These are phyloP conservation scores for Tolypocladium tundrense DNA, from an alignment of 2,329 filamentous ascomycete genomes.

Conservation along the genomic window DNA sequence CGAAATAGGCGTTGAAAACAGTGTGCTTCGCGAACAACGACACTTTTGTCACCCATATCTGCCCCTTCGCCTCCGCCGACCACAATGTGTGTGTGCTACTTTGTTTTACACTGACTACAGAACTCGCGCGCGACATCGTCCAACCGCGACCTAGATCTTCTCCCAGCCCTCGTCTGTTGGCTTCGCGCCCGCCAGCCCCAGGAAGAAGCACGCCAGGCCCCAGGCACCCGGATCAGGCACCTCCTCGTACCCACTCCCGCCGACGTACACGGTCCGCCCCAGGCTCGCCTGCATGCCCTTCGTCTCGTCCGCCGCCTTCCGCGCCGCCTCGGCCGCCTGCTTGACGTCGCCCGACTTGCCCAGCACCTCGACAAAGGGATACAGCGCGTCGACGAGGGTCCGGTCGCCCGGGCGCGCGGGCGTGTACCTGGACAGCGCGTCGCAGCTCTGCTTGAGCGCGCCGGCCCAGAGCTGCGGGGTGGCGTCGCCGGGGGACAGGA, in stretches of 20 bases:
- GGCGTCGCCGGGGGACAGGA: constrained; percentile 27
- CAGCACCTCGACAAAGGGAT: constrained; percentile 74
- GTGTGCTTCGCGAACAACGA: constrained; percentile 3
- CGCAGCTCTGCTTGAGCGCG: constrained; percentile 61
- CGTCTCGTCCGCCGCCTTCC: constrained; percentile 68
- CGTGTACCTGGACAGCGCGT: constrained; percentile 71
- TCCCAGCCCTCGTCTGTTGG: not conserved
- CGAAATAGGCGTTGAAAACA: constrained; percentile 29
- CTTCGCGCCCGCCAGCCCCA: constrained; percentile 54
- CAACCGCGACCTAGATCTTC: not conserved
- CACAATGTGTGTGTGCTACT: not conserved
- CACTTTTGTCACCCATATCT: constrained; percentile 6
- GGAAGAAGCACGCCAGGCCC: constrained; percentile 69
- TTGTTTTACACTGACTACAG: not conserved
- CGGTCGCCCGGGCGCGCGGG: constrained; percentile 82
- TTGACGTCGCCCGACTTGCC: constrained; percentile 53
- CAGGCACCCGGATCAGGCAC: constrained; percentile 59
- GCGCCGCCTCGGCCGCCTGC: constrained; percentile 65
- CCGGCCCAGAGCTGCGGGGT: constrained; percentile 40
- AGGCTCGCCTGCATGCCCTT: constrained; percentile 88
- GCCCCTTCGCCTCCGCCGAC: not conserved
- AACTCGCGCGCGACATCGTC: not conserved
- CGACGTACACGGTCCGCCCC: constrained; percentile 42
- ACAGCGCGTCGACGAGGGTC: constrained; percentile 80
- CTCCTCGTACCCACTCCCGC: constrained; percentile 33